phyloP scores from a whole-genome alignment of 371 early-diverging fungal genomes.

The Zopfochytrium polystomum region DNA sequence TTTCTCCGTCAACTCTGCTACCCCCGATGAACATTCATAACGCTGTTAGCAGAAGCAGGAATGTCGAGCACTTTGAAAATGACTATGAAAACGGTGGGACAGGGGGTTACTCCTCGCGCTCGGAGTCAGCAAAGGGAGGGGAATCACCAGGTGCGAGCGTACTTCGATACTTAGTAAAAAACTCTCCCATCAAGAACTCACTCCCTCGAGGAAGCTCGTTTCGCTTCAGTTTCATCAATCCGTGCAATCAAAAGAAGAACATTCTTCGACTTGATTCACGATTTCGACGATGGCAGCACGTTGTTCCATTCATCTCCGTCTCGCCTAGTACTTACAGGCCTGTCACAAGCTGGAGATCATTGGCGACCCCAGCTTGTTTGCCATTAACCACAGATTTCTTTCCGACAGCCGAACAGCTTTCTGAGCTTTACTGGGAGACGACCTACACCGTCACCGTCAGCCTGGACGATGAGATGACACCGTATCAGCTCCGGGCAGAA shows the following conservation, averaged over 20 bases:
- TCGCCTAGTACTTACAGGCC: slow-evolving; percentile 28
- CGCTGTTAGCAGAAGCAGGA: not conserved
- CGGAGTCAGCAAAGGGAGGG: slow-evolving; percentile 22
- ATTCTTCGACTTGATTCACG: slow-evolving; percentile 60
- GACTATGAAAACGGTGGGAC: not conserved
- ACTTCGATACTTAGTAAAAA: not conserved
- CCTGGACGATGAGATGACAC: slow-evolving; percentile 57
- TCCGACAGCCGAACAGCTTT: slow-evolving; percentile 73
- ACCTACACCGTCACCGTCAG: slow-evolving; percentile 70
- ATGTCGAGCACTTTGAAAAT: not conserved
- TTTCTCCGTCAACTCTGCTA: slow-evolving; percentile 11
- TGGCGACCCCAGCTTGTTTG: slow-evolving; percentile 89
- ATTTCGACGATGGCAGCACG: slow-evolving; percentile 80
- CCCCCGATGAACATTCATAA: slow-evolving; percentile 29
- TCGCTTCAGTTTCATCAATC: slow-evolving; percentile 58
- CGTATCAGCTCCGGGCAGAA: slow-evolving; percentile 44
- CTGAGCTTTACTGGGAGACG: slow-evolving; percentile 62
- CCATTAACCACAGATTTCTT: slow-evolving; percentile 90
- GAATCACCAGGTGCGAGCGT: slow-evolving; percentile 26
- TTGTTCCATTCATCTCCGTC: slow-evolving; percentile 59
- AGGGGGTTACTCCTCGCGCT: slow-evolving; percentile 14
- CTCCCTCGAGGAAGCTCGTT: slow-evolving; percentile 5
- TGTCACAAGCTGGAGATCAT: slow-evolving; percentile 66
- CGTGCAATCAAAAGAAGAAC: slow-evolving; percentile 68
- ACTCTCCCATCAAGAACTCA: not conserved